These are phyloP conservation scores for Aspergillus piperis DNA, from an alignment of 2,329 filamentous ascomycete genomes.

Conservation along the genomic window DNA sequence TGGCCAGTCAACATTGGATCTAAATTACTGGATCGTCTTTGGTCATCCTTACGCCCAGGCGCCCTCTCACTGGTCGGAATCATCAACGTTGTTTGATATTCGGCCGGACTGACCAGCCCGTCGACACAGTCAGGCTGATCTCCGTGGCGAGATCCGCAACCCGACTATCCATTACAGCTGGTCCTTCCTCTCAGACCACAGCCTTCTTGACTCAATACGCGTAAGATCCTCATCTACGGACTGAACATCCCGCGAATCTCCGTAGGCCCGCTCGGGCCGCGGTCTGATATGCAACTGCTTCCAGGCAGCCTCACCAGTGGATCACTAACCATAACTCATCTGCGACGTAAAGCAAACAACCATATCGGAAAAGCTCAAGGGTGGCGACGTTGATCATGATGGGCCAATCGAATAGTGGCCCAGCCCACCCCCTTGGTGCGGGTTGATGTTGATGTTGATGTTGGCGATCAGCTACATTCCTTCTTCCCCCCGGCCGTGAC, in stretches of 20 bases:
- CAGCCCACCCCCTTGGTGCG: not conserved
- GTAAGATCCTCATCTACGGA: not conserved
- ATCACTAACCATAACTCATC: not conserved
- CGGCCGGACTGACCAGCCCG: not conserved
- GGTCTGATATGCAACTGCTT: not conserved
- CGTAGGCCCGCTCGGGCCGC: not conserved
- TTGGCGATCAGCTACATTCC: not conserved
- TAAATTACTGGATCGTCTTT: not conserved
- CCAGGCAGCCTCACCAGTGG: not conserved
- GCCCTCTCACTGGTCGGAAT: not conserved
- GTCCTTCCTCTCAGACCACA: not conserved
- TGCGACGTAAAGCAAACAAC: not conserved
- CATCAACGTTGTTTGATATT: not conserved
- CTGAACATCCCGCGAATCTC: not conserved
- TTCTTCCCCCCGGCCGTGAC: not conserved
- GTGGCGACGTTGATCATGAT: not conserved
- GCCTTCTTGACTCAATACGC: not conserved
- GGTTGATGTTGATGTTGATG: not conserved
- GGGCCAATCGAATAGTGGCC: not conserved
- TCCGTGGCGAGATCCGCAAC: not conserved
- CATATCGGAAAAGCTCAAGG: not conserved
- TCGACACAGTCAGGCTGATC: not conserved
- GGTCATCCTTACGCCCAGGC: conserved; percentile 1
- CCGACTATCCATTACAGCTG: not conserved
- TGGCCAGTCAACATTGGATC: not conserved